Conservation (phyloP, 441 rosid genomes). For the Sinapis alba region DNA sequence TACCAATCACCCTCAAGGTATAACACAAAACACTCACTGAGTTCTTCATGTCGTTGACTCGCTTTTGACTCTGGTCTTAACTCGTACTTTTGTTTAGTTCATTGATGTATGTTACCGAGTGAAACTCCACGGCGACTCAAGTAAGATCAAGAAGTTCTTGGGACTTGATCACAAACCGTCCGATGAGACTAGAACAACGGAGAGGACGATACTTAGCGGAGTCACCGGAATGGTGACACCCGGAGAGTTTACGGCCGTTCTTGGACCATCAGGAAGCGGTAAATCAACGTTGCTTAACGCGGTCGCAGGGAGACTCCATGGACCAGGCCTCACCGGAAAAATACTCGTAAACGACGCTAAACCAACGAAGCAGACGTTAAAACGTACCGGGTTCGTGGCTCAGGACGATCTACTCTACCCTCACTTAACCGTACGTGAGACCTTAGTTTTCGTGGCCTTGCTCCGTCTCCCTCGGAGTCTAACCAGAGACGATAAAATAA, state of each 20-base stretch:
- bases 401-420: slow-evolving; percentile 94
- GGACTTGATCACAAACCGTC: slow-evolving; percentile 33
- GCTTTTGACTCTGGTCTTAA: slow-evolving; percentile 36
- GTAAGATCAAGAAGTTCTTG: slow-evolving; percentile 42
- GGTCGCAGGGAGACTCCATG: slow-evolving; percentile 69
- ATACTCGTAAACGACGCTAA: slow-evolving; percentile 62
- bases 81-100: slow-evolving; percentile 48
- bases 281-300: slow-evolving; percentile 85
- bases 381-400: slow-evolving; percentile 83
- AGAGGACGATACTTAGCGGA: slow-evolving; percentile 63
- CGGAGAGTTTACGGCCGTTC: slow-evolving; percentile 87
- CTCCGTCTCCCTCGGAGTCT: slow-evolving; percentile 68
- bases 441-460: slow-evolving; percentile 73
- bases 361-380: slow-evolving; percentile 47
- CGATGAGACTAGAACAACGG: slow-evolving; percentile 40
- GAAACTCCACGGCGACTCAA: slow-evolving; percentile 43
- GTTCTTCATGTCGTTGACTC: slow-evolving; percentile 30
- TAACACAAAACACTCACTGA: neutral
- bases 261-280: slow-evolving; percentile 96
- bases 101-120: slow-evolving; percentile 66
- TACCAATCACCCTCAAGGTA: slow-evolving; percentile 83
- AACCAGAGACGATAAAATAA: slow-evolving; percentile 53
- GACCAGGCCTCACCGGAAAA: slow-evolving; percentile 61
- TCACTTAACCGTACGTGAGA: slow-evolving; percentile 90
- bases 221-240: slow-evolving; percentile 86